Conservation (phyloP, 225 moss, liverwort and hornwort genomes). For the Asterella californica region DNA sequence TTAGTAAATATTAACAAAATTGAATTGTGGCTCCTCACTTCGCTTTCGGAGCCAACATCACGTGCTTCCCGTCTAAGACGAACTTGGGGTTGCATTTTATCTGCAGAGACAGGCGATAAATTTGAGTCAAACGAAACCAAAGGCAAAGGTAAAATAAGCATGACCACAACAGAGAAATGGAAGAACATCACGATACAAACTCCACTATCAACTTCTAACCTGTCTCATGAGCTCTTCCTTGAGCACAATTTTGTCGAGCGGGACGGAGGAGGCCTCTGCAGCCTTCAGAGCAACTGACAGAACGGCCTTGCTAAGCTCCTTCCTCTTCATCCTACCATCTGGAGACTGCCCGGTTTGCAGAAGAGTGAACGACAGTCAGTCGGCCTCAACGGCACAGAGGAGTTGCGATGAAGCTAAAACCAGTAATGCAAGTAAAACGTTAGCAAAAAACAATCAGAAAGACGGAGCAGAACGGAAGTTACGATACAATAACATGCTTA, state of each 20-base stretch:
- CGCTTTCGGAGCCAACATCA: slow-evolving; percentile 27
- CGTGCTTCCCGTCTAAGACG: slow-evolving; percentile 37
- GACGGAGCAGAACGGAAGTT: not conserved
- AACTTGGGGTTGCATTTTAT: slow-evolving; percentile 35
- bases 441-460: not conserved
- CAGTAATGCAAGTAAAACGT: too few relatives aligned
- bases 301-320: slow-evolving; percentile 34
- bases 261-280: slow-evolving; percentile 23
- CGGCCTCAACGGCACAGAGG: not conserved
- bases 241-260: slow-evolving; percentile 31
- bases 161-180: too few relatives aligned
- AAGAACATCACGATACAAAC: not conserved
- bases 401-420: not conserved
- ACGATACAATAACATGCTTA: not conserved
- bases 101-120: slow-evolving; percentile 19
- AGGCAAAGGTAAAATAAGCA: not conserved
- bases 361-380: not conserved
- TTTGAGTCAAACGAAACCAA: not conserved
- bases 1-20: not conserved
- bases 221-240: slow-evolving; percentile 48
- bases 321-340: slow-evolving; percentile 37
- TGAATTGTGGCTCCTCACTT: not conserved
- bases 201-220: slow-evolving; percentile 12
- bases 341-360: slow-evolving; percentile 20
- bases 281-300: slow-evolving; percentile 35